Base-by-base conservation (phyloP, 495 filamentous ascomycete species). In the Aspergillus cavernicola region DNA sequence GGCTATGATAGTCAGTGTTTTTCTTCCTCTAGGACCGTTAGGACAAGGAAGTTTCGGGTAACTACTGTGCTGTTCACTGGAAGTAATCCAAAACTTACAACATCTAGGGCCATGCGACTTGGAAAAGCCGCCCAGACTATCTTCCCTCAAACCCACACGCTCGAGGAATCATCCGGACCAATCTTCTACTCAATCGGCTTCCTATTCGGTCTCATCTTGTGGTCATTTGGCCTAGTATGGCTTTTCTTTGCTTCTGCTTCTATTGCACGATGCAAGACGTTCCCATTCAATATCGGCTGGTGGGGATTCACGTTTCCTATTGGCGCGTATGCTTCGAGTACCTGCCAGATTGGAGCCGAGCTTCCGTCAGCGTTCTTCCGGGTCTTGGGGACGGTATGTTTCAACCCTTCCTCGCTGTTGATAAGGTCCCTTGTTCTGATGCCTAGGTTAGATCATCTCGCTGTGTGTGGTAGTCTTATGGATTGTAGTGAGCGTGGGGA, bases 211-310 rank as follows among this genome's bases (percentile, higher is more conserved):
- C 55, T 85, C 13, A 70, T 84, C 16, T 55, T 87, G 42, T 86
- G 84, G 85, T 73, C 77, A 0, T 84, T 84, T 56, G 81, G 66
- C 0, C 61, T 86, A 1, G 74, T 84, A 0, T 87, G 85, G 84
- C 66, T 86, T 0, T 77, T 81, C 58, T 79, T 86, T 45, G 85
- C 82, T 8, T 49, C 66, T 2, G 65, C 62, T 0, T 62, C 69
- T 1, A 65, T 72, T n/a, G 50, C 50, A 0, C 50, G 59, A 4
- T 74, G 32, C 9, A 69, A 60, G 43, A 72, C 56, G 11, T 85
- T 86, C 42, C 81, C 83, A 0, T 86, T 86, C 62, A 85, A 85
- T 48, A 79, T 85, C 59, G 83, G 83, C 1, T 86, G 83, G 82
- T 87, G 84, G 84, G 78, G 76, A 4, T 85, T 86, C 44, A 82